Evolutionary conservation across 2,329 filamentous ascomycete genomes (phyloP).

Genomic region (Endoconidiophora polonica): DNA sequence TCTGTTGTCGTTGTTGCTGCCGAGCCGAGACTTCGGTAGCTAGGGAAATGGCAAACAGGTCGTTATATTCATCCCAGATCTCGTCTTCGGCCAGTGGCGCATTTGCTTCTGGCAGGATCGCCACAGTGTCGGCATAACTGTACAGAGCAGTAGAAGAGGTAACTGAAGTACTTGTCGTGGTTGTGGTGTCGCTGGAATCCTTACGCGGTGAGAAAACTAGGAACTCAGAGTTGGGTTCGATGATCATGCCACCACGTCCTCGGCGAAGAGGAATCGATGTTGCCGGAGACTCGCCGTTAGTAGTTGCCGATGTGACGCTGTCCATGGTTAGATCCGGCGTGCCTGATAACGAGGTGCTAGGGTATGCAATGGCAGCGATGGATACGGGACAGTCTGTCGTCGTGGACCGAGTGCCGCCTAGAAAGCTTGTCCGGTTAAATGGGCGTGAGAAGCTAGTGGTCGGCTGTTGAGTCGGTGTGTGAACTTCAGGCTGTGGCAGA

Average conservation of each 20-base stretch:
- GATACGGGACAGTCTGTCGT: conserved; percentile 12
- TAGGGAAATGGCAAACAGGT: conserved; percentile 51
- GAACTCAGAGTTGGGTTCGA: conserved; percentile 40
- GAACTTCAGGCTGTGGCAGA: background rate
- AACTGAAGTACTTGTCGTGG: conserved; percentile 28
- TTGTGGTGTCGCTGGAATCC: conserved; percentile 43
- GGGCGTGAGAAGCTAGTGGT: conserved; percentile 75
- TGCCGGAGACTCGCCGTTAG: conserved; percentile 24
- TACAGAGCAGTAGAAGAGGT: conserved; percentile 51
- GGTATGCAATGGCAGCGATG: background rate
- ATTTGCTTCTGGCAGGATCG: conserved; percentile 44
- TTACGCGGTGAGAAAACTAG: conserved; percentile 58
- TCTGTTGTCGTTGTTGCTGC: too few species aligned
- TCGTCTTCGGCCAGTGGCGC: conserved; percentile 64
- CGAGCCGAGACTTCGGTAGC: conserved; percentile 34
- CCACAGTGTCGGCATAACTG: conserved; percentile 47
- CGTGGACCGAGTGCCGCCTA: conserved; percentile 17
- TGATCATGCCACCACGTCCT: conserved; percentile 18
- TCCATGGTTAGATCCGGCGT: conserved; percentile 27
- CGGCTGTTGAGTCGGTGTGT: conserved; percentile 22
- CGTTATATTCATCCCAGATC: conserved; percentile 88
- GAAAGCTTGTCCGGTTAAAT: conserved; percentile 43
- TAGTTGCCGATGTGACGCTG: conserved; percentile 26
- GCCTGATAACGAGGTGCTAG: conserved; percentile 2
- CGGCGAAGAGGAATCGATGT: conserved; percentile 22